phyloP scores from a whole-genome alignment of 768 basidiomycete species.

The Rhodosporidiobolus odoratus region DNA sequence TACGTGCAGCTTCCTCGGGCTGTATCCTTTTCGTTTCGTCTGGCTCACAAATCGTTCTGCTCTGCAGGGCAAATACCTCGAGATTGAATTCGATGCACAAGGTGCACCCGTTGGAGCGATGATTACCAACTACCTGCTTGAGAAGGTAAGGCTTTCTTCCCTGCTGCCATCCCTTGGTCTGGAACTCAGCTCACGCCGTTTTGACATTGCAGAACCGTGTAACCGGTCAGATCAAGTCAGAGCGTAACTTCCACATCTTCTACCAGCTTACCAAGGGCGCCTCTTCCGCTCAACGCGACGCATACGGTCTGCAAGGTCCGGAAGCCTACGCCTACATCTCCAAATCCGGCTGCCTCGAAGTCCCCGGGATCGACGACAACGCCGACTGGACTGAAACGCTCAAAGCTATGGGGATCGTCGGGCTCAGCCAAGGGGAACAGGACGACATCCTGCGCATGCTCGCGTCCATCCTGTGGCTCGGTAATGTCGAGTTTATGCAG shows the following conservation, averaged over 20 bases:
- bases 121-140: conserved; percentile 95
- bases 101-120: conserved; percentile 96
- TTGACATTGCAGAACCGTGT: conserved; percentile 52
- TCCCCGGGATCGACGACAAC: conserved; percentile 81
- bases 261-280: conserved; percentile 99
- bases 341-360: conserved; percentile 82
- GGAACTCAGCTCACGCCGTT: not conserved
- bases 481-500: conserved; percentile 86
- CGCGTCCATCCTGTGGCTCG: conserved; percentile 87
- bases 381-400: conserved; percentile 83
- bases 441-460: conserved; percentile 88
- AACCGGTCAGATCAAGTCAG: conserved; percentile 91
- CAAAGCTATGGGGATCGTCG: conserved; percentile 92
- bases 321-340: conserved; percentile 93
- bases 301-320: conserved; percentile 90
- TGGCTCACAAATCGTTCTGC: not conserved
- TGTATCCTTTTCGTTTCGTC: no score
- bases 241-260: conserved; percentile 98
- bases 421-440: conserved; percentile 77
- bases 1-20: conserved; percentile 52
- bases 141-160: conserved; percentile 66
- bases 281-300: conserved; percentile 79
- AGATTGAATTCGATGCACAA: conserved; percentile 94
- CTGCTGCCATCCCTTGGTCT: not conserved
- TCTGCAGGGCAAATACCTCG: conserved; percentile 87